A percentile compares a stretch with the other conserved stretches of the same genome.
These are phyloP conservation scores for Neurospora terricola DNA, from an alignment of 495 filamentous ascomycete species.

Conservation along the genomic window DNA sequence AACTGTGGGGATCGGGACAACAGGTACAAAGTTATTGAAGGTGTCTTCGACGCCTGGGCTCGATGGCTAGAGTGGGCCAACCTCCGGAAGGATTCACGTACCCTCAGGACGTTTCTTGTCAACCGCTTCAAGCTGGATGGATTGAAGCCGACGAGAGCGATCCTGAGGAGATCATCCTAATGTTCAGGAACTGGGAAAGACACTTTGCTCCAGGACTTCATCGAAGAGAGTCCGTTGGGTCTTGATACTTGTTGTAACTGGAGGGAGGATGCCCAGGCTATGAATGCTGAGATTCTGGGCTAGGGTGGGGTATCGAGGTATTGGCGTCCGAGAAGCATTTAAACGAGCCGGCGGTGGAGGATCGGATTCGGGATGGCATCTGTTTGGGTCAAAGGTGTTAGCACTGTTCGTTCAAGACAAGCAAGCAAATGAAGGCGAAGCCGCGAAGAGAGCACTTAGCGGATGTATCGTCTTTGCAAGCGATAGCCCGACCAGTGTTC, in stretches of 20 bases:
- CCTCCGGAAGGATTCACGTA: too few species aligned
- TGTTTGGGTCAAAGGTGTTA: background rate
- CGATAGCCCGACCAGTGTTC: background rate
- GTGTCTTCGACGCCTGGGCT: too few species aligned
- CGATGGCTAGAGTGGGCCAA: too few species aligned
- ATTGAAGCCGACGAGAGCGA: too few species aligned
- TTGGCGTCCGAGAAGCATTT: background rate
- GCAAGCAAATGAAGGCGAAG: background rate
- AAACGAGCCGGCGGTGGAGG: background rate
- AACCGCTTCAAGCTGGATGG: too few species aligned
- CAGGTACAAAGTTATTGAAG: too few species aligned
- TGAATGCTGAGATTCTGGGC: background rate
- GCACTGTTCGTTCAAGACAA: background rate
- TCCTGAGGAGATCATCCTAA: too few species aligned
- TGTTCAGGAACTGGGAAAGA: too few species aligned
- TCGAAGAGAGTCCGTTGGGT: background rate
- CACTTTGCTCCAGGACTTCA: too few species aligned
- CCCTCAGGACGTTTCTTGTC: too few species aligned
- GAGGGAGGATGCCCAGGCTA: background rate
- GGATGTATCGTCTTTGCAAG: background rate
- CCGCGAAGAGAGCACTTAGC: background rate
- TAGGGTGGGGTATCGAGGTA: background rate
- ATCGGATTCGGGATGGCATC: background rate
- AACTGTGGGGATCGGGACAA: too few species aligned
- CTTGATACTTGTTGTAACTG: background rate